Base-by-base conservation (phyloP, 2,329 filamentous ascomycete genomes). In the Claviceps citrina region DNA sequence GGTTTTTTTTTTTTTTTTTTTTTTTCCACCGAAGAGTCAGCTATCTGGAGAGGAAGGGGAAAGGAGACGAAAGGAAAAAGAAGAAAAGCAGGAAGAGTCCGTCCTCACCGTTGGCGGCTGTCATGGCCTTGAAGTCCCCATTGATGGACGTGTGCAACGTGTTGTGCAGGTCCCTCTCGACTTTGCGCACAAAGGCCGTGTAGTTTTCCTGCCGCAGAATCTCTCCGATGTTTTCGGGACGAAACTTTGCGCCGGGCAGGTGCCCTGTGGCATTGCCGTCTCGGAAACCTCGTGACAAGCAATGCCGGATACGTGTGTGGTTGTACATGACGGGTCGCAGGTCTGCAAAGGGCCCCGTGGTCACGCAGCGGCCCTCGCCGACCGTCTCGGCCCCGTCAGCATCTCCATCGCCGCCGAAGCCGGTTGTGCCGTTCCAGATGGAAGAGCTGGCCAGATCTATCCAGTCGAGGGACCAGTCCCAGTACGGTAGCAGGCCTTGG, bases 401-500 rank as follows among this genome's bases (percentile, higher is more conserved):
- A 15, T 47, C 38, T 18, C 44, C 45, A 26, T 47, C 39, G 22
- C 46, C 45, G 5, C 46, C 46, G 38, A 45, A 48, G 13, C 46
- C 46, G 3, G 32, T 33, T 2, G 30, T n/a, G 34, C 35, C 37
- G 38, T 43, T 40, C 31, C 42, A 48, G 10, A 48, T 44, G 2
- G 46, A 43, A 13, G 46, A 48, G 18, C 31, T 40, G 16, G 43
- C 37, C 4, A 45, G 38, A 18, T 48, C 27, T 28, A 43, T 42
- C 44, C 44, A 47, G 38, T 48, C 46, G 2, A 47, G 43, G 12
- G 37, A 42, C 46, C 46, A 48, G 38, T 43, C 36, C 42, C 42
- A 40, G 31, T 40, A 40, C 35, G 35, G 35, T 15, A 37, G 26
- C n/a, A 13, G 13, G n/a, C 35, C 35, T 1, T n/a, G 13, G 25